Base-by-base conservation (phyloP, 371 early-diverging fungal genomes). In the Capillidium heterosporum region DNA sequence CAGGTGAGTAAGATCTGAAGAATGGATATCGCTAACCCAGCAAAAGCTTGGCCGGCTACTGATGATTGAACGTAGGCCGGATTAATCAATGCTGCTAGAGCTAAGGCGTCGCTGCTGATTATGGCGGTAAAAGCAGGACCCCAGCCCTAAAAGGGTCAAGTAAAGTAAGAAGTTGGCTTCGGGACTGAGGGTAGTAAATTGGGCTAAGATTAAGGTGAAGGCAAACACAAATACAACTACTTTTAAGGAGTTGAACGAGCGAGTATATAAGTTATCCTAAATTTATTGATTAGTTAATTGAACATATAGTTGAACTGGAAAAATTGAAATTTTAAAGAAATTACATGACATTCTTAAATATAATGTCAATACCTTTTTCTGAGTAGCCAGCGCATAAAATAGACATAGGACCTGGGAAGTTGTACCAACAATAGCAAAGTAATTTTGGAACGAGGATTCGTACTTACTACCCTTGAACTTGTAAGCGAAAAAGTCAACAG, bases 391-490 rank as follows among this genome's bases (percentile, higher is more conserved):
- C 11, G 82, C 68, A 39, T 72, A 63, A 19, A 69, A 61, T 55
- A 80, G 76, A 28, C 68, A 71, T 4, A 75, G 29, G 19, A 85
- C 60, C 63, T 81, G 80, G 40, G 74, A 70, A 17, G 68, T 67
- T 63, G 78, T 82, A 56, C 73, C 82, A 28, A 65, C 73, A 17
- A 77, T 71, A 1, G 83, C 78, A 61, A 86, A 87, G 66, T 78
- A 86, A 68, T 82, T 84, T 60, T 81, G 81, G 62, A 86, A 87
- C 21, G 71, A 78, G 48, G 75, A 65, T 40, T 71, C 76, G 47
- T 76, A 82, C 0, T 65, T 55, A 11, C 80, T 74, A 27, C 71
- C 77, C 32, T 66, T 62, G 61, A 86, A 84, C 48, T 75, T 71
- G 40, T 65, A 68, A 13, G 67, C 70, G 67, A 84, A 86, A 65